Evolutionary conservation across 176 grass and related monocot species (phyloP).

Genomic region (Avena eriantha): DNA sequence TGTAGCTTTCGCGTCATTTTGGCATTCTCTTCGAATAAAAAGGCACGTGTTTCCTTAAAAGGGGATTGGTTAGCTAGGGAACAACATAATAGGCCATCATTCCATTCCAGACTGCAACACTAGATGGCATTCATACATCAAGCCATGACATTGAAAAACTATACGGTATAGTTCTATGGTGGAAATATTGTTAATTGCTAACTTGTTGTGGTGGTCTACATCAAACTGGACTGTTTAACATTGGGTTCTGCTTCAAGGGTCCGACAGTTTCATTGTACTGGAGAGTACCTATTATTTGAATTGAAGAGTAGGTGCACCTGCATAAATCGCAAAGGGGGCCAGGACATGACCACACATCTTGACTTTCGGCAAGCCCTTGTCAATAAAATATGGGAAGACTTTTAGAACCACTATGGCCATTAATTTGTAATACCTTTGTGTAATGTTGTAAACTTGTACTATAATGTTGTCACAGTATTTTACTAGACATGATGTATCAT

Average conservation of each 20-base stretch:
- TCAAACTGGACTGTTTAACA: neutral
- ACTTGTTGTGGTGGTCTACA: neutral
- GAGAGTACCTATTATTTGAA: neutral
- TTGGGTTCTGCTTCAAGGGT: neutral
- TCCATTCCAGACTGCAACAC: neutral
- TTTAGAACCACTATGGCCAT: neutral
- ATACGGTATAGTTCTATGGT: neutral
- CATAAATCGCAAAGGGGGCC: neutral
- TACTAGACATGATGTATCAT: conserved; percentile 4
- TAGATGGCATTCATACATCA: neutral
- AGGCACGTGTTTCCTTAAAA: neutral
- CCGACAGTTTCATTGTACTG: neutral
- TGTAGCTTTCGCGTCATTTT: neutral
- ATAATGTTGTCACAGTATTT: conserved; percentile 1
- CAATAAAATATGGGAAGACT: neutral
- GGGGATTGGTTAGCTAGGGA: neutral
- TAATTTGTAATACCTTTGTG: neutral
- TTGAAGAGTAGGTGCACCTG: neutral
- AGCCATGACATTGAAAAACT: neutral
- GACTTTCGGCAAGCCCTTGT: neutral
- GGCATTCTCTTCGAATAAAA: neutral
- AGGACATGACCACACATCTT: neutral
- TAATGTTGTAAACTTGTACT: neutral
- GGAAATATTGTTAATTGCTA: neutral
- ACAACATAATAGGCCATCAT: neutral